Evolutionary conservation across 2,329 filamentous ascomycete species (phyloP), one percentile per base, ranked within the genome.

Genomic region (Plectosphaerella plurivora): DNA sequence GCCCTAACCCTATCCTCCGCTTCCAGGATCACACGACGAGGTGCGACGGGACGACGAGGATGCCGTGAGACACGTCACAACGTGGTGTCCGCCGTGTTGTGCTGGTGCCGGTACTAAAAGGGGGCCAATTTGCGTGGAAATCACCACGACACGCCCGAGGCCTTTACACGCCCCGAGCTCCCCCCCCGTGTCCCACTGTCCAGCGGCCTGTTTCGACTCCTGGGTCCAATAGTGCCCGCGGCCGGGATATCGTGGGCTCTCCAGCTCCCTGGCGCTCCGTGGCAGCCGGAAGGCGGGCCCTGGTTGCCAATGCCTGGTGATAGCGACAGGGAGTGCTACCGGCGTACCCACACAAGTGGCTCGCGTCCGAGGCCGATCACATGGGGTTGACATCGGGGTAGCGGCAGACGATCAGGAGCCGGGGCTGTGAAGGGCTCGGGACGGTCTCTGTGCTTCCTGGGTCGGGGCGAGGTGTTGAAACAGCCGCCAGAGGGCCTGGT

Each of bases 381-480:
- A 49, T 41, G 47, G 47, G 47, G 47, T 49, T 24, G n/a, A 37
- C 47, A 49, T 49, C 47, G 47, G 47, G 47, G 47, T 36, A 49
- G 47, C 22, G 37, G 47, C 47, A 20, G 47, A 36, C 25, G 47
- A 49, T 49, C 47, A 49, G 47, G 35, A 44, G 41, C 41, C 18
- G 41, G 41, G 41, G 28, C 28, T 33, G 28, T 33, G 28, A 33
- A 8, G 11, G 28, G 28, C 28, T 12, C 28, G 28, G 28, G 28
- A 33, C 28, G 28, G 28, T 33, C 28, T 33, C 28, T 33, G 28
- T 33, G 28, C 28, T 33, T 33, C 28, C 28, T 33, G 28, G 28
- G 28, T 33, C 28, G 28, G 28, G 28, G 28, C 28, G 28, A 33
- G 10, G 6, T 20, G 41, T 44, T 44, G 41, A 44, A 44, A 44